Evolutionary conservation across 139 green algal species (phyloP).

Genomic region (Chlorella sp.): DNA sequence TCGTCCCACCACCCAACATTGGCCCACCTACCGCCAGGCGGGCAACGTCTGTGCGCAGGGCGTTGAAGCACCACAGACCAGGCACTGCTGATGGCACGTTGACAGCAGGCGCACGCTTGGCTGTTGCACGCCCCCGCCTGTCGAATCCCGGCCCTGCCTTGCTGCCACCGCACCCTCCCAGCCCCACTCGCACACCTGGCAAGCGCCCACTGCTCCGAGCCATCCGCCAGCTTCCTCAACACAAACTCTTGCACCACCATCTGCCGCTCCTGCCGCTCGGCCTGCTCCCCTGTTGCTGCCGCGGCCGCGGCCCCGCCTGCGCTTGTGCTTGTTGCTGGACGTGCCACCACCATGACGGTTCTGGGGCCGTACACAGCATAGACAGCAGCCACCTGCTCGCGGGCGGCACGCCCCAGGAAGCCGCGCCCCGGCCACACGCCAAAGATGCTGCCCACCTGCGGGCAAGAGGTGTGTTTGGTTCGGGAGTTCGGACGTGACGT

Average conservation of each 20-base stretch:
- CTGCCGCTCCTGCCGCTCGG: background rate
- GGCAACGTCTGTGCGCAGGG: too few relatives aligned
- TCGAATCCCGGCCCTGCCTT: background rate
- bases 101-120: too few relatives aligned
- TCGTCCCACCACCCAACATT: too few relatives aligned
- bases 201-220: background rate
- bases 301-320: background rate
- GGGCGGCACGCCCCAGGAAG: conserved; percentile 63
- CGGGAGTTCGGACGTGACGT: too few relatives aligned
- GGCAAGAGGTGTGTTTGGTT: background rate
- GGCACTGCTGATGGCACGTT: background rate
- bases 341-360: conserved; percentile 79
- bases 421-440: conserved; percentile 74
- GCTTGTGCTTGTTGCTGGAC: conserved; percentile 25
- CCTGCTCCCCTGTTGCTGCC: background rate
- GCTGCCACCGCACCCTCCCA: background rate
- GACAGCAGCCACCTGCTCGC: conserved; percentile 69
- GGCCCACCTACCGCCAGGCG: too few relatives aligned
- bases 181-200: conserved; percentile 27
- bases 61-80: too few relatives aligned
- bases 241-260: conserved; percentile 58
- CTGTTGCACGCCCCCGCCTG: too few relatives aligned
- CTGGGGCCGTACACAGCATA: conserved; percentile 86
- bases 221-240: background rate
- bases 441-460: conserved; percentile 80